A percentile compares a stretch with the other conserved stretches of the same genome.
phyloP scores from a whole-genome alignment of 805 yeast genomes.

The Suhomyces sp. region DNA sequence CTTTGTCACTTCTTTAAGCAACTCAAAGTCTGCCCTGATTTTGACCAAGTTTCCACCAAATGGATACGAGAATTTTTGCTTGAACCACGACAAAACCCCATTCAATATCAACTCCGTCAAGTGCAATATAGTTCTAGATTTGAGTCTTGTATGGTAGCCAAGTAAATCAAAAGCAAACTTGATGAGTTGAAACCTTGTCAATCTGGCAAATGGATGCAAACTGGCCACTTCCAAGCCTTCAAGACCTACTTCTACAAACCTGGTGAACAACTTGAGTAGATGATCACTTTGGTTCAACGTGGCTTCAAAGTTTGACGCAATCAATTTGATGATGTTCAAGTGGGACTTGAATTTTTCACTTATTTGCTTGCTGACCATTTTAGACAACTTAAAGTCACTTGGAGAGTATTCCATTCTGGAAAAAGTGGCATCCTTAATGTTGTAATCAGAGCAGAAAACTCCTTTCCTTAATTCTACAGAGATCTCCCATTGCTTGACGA shows the following conservation, averaged over 20 bases:
- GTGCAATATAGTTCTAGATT: conserved; percentile 41
- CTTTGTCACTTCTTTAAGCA: conserved; percentile 53
- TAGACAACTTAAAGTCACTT: conserved; percentile 59
- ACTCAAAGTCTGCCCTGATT: conserved; percentile 63
- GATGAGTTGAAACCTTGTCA: conserved; percentile 70
- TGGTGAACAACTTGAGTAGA: conserved; percentile 64
- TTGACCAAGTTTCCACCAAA: conserved; percentile 78
- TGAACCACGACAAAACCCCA: conserved; percentile 80
- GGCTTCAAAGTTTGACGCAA: conserved; percentile 78
- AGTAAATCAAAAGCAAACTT: conserved; percentile 65
- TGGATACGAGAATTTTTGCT: conserved; percentile 61
- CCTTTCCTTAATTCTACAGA: conserved; percentile 62
- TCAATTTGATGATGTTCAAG: conserved; percentile 58
- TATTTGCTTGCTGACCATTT: conserved; percentile 39
- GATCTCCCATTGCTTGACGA: conserved; percentile 65
- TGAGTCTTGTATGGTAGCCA: conserved; percentile 50
- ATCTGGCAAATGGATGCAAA: conserved; percentile 77
- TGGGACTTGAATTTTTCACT: conserved; percentile 57
- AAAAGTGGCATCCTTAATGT: conserved; percentile 58
- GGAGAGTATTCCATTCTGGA: conserved; percentile 87
- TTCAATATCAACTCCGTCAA: conserved; percentile 55
- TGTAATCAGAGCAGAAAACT: conserved; percentile 55
- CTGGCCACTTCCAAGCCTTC: conserved; percentile 56
- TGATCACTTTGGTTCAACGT: conserved; percentile 69
- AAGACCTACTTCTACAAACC: conserved; percentile 57